These are phyloP conservation scores for Populus deltoides DNA, from an alignment of 345 rosid species.

Conservation along the genomic window DNA sequence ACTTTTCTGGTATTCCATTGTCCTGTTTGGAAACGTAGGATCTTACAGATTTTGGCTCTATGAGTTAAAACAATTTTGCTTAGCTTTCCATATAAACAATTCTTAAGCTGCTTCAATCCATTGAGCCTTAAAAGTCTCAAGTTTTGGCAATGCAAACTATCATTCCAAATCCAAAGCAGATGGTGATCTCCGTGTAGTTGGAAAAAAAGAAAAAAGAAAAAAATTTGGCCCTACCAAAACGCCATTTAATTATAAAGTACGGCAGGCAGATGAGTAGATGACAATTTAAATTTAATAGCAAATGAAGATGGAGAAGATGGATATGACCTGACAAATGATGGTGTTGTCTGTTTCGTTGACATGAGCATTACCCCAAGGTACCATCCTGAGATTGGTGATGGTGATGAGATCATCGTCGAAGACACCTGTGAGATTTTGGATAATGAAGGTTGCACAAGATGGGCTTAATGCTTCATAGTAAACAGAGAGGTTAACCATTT, in stretches of 20 bases:
- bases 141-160: neutral
- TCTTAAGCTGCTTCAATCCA: neutral
- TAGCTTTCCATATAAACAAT: no score
- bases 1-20: neutral
- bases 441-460: constrained; percentile 32
- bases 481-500: constrained; percentile 38
- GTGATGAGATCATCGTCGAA: constrained; percentile 38
- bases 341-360: constrained; percentile 11
- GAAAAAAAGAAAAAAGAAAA: neutral
- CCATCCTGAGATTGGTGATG: constrained; percentile 44
- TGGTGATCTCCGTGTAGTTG: no score
- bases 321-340: constrained; percentile 35
- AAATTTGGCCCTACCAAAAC: neutral
- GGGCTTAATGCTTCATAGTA: constrained; percentile 40
- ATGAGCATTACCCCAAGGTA: constrained; percentile 44
- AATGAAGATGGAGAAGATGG: neutral
- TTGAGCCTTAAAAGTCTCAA: neutral
- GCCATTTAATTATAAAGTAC: neutral
- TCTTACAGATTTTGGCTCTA: neutral
- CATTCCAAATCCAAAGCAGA: no score
- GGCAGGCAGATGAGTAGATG: neutral
- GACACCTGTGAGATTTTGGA: constrained; percentile 22
- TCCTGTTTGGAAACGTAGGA: no score
- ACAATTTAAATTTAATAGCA: neutral
- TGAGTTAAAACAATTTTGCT: no score